phyloP scores from a whole-genome alignment of 2,329 filamentous ascomycete species.

The Pyricularia grisea region DNA sequence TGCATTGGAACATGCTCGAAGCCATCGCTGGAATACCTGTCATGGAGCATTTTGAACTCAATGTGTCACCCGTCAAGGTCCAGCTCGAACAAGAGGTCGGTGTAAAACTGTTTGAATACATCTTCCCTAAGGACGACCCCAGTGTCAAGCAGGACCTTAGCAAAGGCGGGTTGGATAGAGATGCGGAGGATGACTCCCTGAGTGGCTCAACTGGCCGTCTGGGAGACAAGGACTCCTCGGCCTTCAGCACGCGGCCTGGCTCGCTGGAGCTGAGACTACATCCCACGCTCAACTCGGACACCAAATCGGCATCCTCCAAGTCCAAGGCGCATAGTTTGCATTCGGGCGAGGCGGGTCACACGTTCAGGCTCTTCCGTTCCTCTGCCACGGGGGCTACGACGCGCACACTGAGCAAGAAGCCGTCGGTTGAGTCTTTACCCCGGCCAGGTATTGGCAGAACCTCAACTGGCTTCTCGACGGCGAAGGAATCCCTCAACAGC shows the following conservation, averaged over 20 bases:
- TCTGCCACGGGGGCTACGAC: constrained; percentile 24
- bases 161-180: constrained; percentile 23
- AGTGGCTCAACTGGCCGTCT: constrained; percentile 27
- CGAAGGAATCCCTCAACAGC: constrained; percentile 21
- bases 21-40: constrained; percentile 96
- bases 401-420: constrained; percentile 39
- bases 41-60: constrained; percentile 93
- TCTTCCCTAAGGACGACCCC: constrained; percentile 73
- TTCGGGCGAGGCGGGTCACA: constrained; percentile 31
- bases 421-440: constrained; percentile 46
- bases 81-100: constrained; percentile 90
- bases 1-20: constrained; percentile 98
- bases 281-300: constrained; percentile 63
- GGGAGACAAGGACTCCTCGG: constrained; percentile 28
- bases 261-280: constrained; percentile 74
- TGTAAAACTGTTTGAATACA: constrained; percentile 90
- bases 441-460: constrained; percentile 36
- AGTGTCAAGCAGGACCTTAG: constrained; percentile 27
- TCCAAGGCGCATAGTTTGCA: constrained; percentile 41
- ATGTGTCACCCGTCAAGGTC: constrained; percentile 84
- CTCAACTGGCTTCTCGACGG: constrained; percentile 30
- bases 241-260: constrained; percentile 55
- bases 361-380: constrained; percentile 43
- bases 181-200: constrained; percentile 35
- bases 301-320: constrained; percentile 22